These are phyloP conservation scores for Pichia inconspicua DNA, from an alignment of 1,139 yeast species.

Conservation along the genomic window DNA sequence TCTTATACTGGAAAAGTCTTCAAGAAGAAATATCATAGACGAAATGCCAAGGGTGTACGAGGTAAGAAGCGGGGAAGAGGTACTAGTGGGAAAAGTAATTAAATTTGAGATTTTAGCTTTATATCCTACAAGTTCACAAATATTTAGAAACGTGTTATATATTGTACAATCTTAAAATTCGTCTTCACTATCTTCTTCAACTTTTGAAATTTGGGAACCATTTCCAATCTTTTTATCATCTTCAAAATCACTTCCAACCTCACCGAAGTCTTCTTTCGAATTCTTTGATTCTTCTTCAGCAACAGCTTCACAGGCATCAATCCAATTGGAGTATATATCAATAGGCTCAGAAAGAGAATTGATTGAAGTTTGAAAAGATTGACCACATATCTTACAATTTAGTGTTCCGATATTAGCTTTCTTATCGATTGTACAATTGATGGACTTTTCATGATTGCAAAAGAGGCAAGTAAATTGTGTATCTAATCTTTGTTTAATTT, in stretches of 20 bases:
- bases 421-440: constrained; percentile 81
- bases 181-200: constrained; percentile 11
- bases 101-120: not conserved
- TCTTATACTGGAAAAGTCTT: not conserved
- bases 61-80: not conserved
- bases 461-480: constrained; percentile 85
- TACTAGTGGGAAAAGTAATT: not conserved
- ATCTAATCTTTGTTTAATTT: constrained; percentile 72
- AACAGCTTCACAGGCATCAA: constrained; percentile 96
- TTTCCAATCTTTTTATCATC: constrained; percentile 16
- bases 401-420: constrained; percentile 78
- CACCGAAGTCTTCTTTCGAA: constrained; percentile 25
- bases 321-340: constrained; percentile 96
- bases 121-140: no score
- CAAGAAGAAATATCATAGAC: not conserved
- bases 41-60: not conserved
- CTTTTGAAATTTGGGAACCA: constrained; percentile 2
- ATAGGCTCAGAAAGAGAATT: constrained; percentile 81
- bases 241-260: constrained; percentile 22
- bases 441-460: constrained; percentile 93
- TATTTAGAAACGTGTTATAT: not conserved
- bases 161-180: not conserved
- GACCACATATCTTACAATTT: constrained; percentile 92
- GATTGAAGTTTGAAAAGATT: constrained; percentile 82
- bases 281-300: constrained; percentile 52